A percentile compares a stretch with the other conserved stretches of the same genome.
These are phyloP conservation scores for Bondarzewia mesenterica DNA, from an alignment of 1,284 basidiomycete genomes.

Conservation along the genomic window DNA sequence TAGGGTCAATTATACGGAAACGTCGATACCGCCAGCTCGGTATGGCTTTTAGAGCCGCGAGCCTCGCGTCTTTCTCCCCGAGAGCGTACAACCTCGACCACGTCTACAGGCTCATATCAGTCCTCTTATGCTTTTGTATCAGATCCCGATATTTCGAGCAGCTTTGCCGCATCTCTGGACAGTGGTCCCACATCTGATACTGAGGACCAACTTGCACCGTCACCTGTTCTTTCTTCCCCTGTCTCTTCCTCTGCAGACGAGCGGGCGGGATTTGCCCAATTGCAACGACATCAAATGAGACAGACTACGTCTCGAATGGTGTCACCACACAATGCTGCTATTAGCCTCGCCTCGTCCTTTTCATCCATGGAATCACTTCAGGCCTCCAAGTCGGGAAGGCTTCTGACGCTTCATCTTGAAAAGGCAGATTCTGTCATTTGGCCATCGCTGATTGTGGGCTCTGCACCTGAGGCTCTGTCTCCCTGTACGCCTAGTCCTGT, in stretches of 20 bases:
- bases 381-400: slow-evolving; percentile 44
- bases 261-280: slow-evolving; percentile 8
- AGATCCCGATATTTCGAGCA: slow-evolving; percentile 72
- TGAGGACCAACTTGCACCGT: slow-evolving; percentile 41
- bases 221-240: slow-evolving; percentile 54
- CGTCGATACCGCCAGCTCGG: slow-evolving; percentile 52
- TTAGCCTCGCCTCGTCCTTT: slow-evolving; percentile 55
- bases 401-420: slow-evolving; percentile 68
- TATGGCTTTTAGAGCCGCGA: slow-evolving; percentile 73
- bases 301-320: slow-evolving; percentile 35
- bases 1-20: slow-evolving; percentile 65
- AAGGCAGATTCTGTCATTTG: slow-evolving; percentile 73
- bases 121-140: slow-evolving; percentile 74
- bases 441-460: slow-evolving; percentile 69
- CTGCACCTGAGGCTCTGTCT: slow-evolving; percentile 53
- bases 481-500: slow-evolving; percentile 43
- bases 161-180: slow-evolving; percentile 71
- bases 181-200: slow-evolving; percentile 60
- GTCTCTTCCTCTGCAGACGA: slow-evolving; percentile 50
- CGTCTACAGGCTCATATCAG: slow-evolving; percentile 64
- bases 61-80: slow-evolving; percentile 41
- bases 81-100: slow-evolving; percentile 64
- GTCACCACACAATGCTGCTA: slow-evolving; percentile 43
- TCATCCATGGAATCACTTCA: slow-evolving; percentile 69
- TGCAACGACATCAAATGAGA: slow-evolving; percentile 7